These are phyloP conservation scores for Coemansia sp. DNA, from an alignment of 192 early-diverging fungal genomes.

Conservation along the genomic window DNA sequence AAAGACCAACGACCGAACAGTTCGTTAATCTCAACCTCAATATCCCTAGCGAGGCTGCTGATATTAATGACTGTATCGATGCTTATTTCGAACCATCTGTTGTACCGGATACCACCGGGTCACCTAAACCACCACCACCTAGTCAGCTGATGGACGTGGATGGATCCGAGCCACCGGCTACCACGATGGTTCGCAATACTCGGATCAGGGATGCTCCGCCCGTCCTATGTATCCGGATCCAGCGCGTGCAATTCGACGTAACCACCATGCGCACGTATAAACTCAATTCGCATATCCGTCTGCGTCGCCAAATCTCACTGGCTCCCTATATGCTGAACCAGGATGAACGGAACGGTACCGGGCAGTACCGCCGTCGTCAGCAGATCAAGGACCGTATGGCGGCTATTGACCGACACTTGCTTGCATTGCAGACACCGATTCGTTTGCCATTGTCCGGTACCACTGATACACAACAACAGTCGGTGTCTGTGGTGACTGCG, in stretches of 20 bases:
- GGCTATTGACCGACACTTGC: slow-evolving; percentile 7
- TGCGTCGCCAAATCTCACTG: slow-evolving; percentile 64
- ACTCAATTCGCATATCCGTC: slow-evolving; percentile 64
- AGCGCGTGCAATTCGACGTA: slow-evolving; percentile 69
- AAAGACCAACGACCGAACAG: slow-evolving; percentile 16
- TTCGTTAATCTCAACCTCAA: slow-evolving; percentile 46
- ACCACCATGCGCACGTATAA: slow-evolving; percentile 61
- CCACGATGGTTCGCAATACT: slow-evolving; percentile 11
- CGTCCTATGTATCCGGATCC: slow-evolving; percentile 68
- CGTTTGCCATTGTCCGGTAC: background rate
- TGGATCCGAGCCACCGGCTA: background rate
- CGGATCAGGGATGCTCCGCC: slow-evolving; percentile 58
- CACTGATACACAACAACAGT: too few species aligned
- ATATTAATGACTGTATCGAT: slow-evolving; percentile 53
- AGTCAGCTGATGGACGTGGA: slow-evolving; percentile 18
- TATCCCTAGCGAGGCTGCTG: slow-evolving; percentile 19
- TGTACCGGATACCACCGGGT: background rate
- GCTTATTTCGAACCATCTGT: slow-evolving; percentile 39
- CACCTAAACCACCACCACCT: background rate
- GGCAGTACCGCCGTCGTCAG: background rate
- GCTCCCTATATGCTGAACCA: slow-evolving; percentile 50
- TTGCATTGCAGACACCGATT: slow-evolving; percentile 18
- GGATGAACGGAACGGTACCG: background rate
- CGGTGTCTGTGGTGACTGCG: slow-evolving; percentile 27
- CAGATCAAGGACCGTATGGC: slow-evolving; percentile 11